phyloP scores from a whole-genome alignment of 2,329 filamentous ascomycete genomes.

The Arthroderma sp. region DNA sequence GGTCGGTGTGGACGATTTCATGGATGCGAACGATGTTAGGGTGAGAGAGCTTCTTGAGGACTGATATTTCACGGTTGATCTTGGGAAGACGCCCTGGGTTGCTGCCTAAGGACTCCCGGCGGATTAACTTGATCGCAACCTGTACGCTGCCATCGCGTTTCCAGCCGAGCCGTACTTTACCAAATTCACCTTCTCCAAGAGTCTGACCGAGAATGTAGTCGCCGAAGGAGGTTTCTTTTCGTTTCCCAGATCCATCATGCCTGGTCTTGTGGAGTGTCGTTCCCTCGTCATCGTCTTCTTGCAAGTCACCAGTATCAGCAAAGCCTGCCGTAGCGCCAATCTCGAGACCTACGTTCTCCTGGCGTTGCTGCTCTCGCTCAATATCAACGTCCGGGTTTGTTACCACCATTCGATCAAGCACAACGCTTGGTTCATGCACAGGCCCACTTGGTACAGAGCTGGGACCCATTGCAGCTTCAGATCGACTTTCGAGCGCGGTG shows the following conservation, averaged over 20 bases:
- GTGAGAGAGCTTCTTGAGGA: conserved; percentile 75
- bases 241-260: conserved; percentile 47
- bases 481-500: conserved; percentile 22
- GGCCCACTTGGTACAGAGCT: conserved; percentile 48
- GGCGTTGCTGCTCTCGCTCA: conserved; percentile 57
- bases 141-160: conserved; percentile 87
- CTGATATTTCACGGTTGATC: conserved; percentile 93
- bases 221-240: conserved; percentile 79
- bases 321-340: conserved; percentile 44
- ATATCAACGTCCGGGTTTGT: conserved; percentile 64
- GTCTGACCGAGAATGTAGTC: conserved; percentile 94
- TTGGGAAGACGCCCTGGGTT: conserved; percentile 87
- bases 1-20: conserved; percentile 96
- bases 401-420: conserved; percentile 64
- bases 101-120: conserved; percentile 74
- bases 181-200: conserved; percentile 94
- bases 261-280: conserved; percentile 31
- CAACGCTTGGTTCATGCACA: conserved; percentile 64
- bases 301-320: conserved; percentile 39
- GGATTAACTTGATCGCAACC: conserved; percentile 96
- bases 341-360: conserved; percentile 21
- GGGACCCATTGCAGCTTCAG: conserved; percentile 39
- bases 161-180: conserved; percentile 97
- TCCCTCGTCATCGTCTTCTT: conserved; percentile 33
- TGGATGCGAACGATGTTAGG: conserved; percentile 94